Evolutionary conservation across 352 stramenopile genomes (phyloP).

Genomic region (Hyaloperonospora arabidopsidis): DNA sequence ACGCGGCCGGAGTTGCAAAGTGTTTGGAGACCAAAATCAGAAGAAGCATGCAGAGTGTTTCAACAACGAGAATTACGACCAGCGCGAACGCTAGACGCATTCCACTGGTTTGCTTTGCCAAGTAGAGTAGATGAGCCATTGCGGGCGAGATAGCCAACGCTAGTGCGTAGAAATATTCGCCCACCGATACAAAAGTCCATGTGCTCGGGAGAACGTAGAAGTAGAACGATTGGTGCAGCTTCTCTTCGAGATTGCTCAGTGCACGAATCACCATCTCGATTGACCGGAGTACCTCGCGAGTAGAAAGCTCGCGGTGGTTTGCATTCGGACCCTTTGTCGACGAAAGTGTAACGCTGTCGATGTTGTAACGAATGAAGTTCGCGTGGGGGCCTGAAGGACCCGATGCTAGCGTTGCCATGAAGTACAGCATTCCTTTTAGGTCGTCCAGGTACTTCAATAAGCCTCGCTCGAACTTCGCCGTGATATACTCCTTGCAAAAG

Average conservation of each 20-base stretch:
- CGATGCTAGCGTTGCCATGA: conserved; percentile 63
- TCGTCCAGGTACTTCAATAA: conserved; percentile 41
- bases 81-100: conserved; percentile 59
- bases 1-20: conserved; percentile 7
- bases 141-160: conserved; percentile 60
- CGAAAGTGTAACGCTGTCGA: conserved; percentile 71
- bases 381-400: conserved; percentile 62
- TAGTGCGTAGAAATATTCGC: conserved; percentile 81
- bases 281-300: conserved; percentile 39
- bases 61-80: conserved; percentile 29
- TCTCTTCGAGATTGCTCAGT: conserved; percentile 84
- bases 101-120: conserved; percentile 41
- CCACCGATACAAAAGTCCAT: conserved; percentile 75
- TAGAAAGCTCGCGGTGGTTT: conserved; percentile 18
- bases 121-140: conserved; percentile 48
- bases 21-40: conserved; percentile 12
- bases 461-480: conserved; percentile 16
- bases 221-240: conserved; percentile 86
- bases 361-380: conserved; percentile 82
- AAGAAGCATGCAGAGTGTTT: conserved; percentile 23
- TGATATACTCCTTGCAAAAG: conserved; percentile 11
- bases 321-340: conserved; percentile 16
- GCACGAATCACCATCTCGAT: conserved; percentile 65
- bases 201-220: conserved; percentile 75
- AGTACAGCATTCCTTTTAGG: conserved; percentile 65